Base-by-base conservation (phyloP, 2,329 filamentous ascomycete genomes). In the Stachybotrys echinatus region DNA sequence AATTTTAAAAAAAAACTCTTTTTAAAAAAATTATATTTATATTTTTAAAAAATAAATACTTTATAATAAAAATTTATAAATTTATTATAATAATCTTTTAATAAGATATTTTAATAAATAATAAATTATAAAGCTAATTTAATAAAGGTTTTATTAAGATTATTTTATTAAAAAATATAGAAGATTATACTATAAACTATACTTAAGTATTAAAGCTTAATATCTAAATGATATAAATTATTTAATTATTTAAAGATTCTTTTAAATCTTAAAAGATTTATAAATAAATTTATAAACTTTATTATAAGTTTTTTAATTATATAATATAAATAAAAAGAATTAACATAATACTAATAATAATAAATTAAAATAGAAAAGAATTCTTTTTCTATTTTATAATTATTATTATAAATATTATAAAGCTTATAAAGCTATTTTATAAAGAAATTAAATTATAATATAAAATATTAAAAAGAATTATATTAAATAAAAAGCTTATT, bases 61-160 rank as follows among this genome's bases (percentile, higher is more conserved):
- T 19, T 40, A 8, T 45, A 45, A 27, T 12, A 45, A 27, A 22
- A 7, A 47, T 34, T 21, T 50, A n/a, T n/a, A 23, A 19, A 22
- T 48, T 43, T 50, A 48, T 22, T 48, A 50, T 50, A 50, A 50
- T 48, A 48, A 50, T 43, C 44, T 44, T 21, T 44, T 50, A 43
- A 19, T 44, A 43, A 23, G 23, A 19, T 42, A 50, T 21, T 46
- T 45, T 50, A 47, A 22, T 34, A 38, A 22, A 12, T 21, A n/a
- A 4, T 23, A 22, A 42, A 47, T 40, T 4, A 23, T 42, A 23
- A 27, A 47, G 23, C 20, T 42, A 27, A 23, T 50, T 23, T 47
- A 50, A 20, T 3, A 21, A 21, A 31, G 47, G n/a, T 50, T 46
- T 31, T 47, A 47, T 22, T 50, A 50, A 23, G 3, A 47, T 2